Evolutionary conservation across 331 rosid species (phyloP), one percentile per base, ranked within the genome.

Genomic region (Quercus phellos): DNA sequence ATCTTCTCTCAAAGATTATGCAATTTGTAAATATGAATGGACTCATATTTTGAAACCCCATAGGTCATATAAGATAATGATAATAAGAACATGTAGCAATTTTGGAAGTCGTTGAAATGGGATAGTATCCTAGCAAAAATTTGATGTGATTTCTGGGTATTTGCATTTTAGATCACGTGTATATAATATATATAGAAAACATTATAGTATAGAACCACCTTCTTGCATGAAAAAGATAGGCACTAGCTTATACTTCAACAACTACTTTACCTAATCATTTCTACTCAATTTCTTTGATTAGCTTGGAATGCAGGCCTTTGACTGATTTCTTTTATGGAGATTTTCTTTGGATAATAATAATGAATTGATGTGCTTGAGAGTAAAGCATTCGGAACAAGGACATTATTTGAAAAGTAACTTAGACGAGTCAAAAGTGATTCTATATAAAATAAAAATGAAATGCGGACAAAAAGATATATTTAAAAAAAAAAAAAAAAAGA

Each of bases 241-340:
- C 71, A 18, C 29, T 27, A 61, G 9, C 51, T 29, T 14, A 30
- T n/a, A 66, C 26, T 66, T 66, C 21, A 66, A 12, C 19, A 66
- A 18, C 51, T 30, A 7, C 10, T 18, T 17, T 66, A 66, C 70
- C 70, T 66, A 34, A 17, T 66, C 24, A 66, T 66, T 18, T 66
- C 14, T 32, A 32, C 71, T 66, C 71, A 32, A 17, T 66, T 81
- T 64, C 30, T 17, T 77, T 2, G 46, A 34, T 74, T 59, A 68
- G 68, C 82, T 51, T 74, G 14, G n/a, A 74, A 38, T 35, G 19
- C 77, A 53, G 50, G 35, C 55, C 79, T 59, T 78, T 82, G 86
- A 82, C 86, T 60, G 53, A 0, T 69, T 53, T 13, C 55, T 56
- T 73, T 38, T 8, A 38, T 30, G 19, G 2, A 7, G 72, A 34